Evolutionary conservation across 2,329 filamentous ascomycete genomes (phyloP).

Genomic region (Macrophomina phaseolina): DNA sequence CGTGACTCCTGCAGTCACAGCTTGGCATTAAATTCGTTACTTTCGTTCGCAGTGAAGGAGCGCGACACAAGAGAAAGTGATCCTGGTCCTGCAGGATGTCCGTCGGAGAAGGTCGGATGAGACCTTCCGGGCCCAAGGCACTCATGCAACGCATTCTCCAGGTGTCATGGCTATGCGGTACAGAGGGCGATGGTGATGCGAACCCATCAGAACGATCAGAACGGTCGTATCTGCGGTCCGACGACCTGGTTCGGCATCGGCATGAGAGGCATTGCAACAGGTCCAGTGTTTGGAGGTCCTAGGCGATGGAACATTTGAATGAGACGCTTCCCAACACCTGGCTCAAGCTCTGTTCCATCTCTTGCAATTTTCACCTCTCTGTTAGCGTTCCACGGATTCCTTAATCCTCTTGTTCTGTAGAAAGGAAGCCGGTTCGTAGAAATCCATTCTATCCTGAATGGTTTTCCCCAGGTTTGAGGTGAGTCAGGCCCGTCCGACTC

Average conservation of each 20-base stretch:
- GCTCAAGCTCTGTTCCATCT: constrained; percentile 92
- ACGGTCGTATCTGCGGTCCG: constrained; percentile 22
- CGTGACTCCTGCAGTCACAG: constrained; percentile 18
- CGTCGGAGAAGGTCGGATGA: neutral
- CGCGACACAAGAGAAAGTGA: constrained; percentile 7
- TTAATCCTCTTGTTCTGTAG: constrained; percentile 82
- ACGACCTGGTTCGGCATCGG: constrained; percentile 17
- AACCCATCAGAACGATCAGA: neutral
- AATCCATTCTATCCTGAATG: constrained; percentile 89
- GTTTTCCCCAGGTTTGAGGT: constrained; percentile 80
- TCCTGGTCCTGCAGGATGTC: constrained; percentile 17
- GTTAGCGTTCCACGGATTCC: constrained; percentile 95
- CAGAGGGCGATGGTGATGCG: neutral
- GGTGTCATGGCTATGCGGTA: neutral
- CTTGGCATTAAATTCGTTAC: constrained; percentile 18
- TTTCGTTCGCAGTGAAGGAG: constrained; percentile 16
- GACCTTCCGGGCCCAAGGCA: neutral
- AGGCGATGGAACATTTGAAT: constrained; percentile 76
- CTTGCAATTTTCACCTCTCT: constrained; percentile 94
- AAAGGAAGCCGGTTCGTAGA: constrained; percentile 85
- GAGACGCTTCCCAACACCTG: constrained; percentile 75
- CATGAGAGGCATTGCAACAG: constrained; percentile 19
- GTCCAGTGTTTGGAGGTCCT: constrained; percentile 29
- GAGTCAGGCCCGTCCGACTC: constrained; percentile 32
- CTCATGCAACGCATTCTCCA: constrained; percentile 2